Evolutionary conservation across 352 stramenopile species (phyloP).

Genomic region (Pythium aristosporum): DNA sequence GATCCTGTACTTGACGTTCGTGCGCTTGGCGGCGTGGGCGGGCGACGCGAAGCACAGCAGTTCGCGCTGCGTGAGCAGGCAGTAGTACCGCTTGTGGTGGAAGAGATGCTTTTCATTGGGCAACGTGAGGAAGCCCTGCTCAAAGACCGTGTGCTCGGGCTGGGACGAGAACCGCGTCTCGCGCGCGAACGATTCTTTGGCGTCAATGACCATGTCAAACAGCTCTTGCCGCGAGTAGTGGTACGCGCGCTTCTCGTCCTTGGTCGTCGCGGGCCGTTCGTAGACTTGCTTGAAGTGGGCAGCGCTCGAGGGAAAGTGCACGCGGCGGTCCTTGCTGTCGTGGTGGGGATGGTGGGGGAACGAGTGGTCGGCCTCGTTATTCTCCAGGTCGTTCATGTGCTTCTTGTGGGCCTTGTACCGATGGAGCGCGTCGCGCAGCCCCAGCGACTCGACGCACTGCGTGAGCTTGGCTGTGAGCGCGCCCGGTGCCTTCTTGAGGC

Average conservation of each 20-base stretch:
- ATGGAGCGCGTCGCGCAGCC: slow-evolving; percentile 36
- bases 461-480: slow-evolving; percentile 49
- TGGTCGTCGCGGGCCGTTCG: slow-evolving; percentile 36
- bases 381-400: background rate
- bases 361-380: slow-evolving; percentile 1
- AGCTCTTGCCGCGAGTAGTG: slow-evolving; percentile 63
- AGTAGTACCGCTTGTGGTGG: slow-evolving; percentile 67
- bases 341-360: slow-evolving; percentile 13
- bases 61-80: slow-evolving; percentile 44
- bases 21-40: slow-evolving; percentile 46
- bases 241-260: slow-evolving; percentile 50
- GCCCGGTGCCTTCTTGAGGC: slow-evolving; percentile 56
- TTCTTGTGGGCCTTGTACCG: slow-evolving; percentile 21
- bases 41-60: slow-evolving; percentile 52
- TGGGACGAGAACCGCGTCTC: slow-evolving; percentile 50
- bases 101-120: slow-evolving; percentile 54
- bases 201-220: slow-evolving; percentile 45
- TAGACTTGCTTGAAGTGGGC: slow-evolving; percentile 40
- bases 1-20: slow-evolving; percentile 45
- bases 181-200: slow-evolving; percentile 45
- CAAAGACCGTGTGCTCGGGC: slow-evolving; percentile 60
- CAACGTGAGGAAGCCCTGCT: slow-evolving; percentile 64
- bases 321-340: slow-evolving; percentile 33
- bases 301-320: slow-evolving; percentile 42
- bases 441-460: slow-evolving; percentile 52